phyloP scores from a whole-genome alignment of 2,329 filamentous ascomycete genomes.

The Diaporthe velutina region DNA sequence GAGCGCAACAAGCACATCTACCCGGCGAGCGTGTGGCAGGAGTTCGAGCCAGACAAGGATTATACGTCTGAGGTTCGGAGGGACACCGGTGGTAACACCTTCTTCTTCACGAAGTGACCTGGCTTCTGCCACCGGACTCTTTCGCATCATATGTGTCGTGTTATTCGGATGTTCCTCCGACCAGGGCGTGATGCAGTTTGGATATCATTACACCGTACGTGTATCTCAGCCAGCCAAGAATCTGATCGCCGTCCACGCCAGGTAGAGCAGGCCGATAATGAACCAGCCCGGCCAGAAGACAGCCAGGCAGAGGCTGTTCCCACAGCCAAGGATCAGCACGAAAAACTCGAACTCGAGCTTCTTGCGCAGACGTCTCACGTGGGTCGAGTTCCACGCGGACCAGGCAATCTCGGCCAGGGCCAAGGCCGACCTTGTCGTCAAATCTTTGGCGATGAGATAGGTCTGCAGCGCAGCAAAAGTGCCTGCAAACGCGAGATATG shows the following conservation, averaged over 20 bases:
- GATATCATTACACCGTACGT: constrained; percentile 11
- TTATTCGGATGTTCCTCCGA: background rate
- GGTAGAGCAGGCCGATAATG: constrained; percentile 54
- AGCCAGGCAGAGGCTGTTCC: constrained; percentile 61
- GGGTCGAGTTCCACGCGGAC: constrained; percentile 54
- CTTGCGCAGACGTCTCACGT: constrained; percentile 54
- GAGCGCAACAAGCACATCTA: constrained; percentile 99
- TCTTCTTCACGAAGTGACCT: constrained; percentile 78
- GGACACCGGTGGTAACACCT: constrained; percentile 90
- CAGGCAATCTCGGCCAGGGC: constrained; percentile 42
- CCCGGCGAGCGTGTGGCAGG: constrained; percentile 94
- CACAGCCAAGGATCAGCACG: constrained; percentile 62
- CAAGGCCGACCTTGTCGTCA: constrained; percentile 32
- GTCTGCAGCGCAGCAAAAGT: constrained; percentile 48
- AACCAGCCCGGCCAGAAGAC: constrained; percentile 72
- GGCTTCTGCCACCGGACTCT: constrained; percentile 4
- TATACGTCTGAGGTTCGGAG: constrained; percentile 83
- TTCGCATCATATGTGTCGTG: background rate
- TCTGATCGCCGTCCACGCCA: constrained; percentile 53
- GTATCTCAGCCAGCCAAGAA: constrained; percentile 31
- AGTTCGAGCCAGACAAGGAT: constrained; percentile 91
- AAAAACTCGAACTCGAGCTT: constrained; percentile 66
- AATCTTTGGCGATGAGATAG: constrained; percentile 45
- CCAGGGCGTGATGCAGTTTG: constrained; percentile 23
- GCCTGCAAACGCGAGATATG: constrained; percentile 45